Evolutionary conservation across 169 alveolate genomes (phyloP), one percentile per base, ranked within the genome.

Genomic region (Cryptosporidium sp.): DNA sequence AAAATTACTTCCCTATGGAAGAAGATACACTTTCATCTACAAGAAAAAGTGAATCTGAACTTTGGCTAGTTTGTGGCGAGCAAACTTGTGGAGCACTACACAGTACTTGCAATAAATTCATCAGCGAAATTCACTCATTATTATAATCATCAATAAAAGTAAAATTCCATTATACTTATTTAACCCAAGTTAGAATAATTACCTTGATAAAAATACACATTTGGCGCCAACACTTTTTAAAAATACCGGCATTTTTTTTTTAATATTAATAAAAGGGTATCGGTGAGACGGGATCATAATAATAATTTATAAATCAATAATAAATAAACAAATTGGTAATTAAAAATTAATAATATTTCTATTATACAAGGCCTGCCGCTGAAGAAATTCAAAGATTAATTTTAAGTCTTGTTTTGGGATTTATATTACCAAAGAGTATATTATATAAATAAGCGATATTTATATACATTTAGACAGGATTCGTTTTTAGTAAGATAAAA

Each of bases 261-360:
- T 7, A 26, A 7, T 23, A 16, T 55, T 55, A 9, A 55, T 23
- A 23, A 21, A 55, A 55, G 10, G 55, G 86, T 50, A 50, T 23
- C 70, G 52, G 52, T 73, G 86, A 73, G 86, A 73, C 86, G 86
- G 86, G 86, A 59, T 73, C 84, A 70, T 69, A 37, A 37, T 69
- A 69, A 35, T 45, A 45, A n/a, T 41, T 37, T 12, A 59, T 59
- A 59, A 59, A 52, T 8, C 2, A 61, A 65, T 37, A 65, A 65
- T 29, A 35, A 65, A 31, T 29, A n/a, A 26, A 65, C 6, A 65
- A 33, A 65, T 18, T 35, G 50, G 50, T 65, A 35, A 65, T 65
- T 65, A 31, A 65, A 33, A 65, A n/a, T 33, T n/a, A 31, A 65
- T 69, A 35, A n/a, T 18, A 39, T 14, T 37, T 41, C 33, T n/a